A percentile compares a stretch with the other conserved stretches of the same genome.
These are phyloP conservation scores for Sparassis latifolia DNA, from an alignment of 1,284 basidiomycete species.

Conservation along the genomic window DNA sequence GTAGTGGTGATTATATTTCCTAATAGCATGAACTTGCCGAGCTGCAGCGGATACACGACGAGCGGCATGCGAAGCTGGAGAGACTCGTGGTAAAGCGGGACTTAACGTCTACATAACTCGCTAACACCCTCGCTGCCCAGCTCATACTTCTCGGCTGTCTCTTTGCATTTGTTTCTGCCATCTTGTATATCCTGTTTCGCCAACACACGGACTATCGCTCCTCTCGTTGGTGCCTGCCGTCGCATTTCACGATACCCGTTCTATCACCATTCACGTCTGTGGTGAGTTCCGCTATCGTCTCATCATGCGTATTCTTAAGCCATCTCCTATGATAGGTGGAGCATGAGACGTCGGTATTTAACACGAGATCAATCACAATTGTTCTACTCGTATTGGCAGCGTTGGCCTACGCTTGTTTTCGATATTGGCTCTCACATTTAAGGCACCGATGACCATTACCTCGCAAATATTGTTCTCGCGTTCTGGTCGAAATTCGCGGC, in stretches of 20 bases:
- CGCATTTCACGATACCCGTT: conserved; percentile 62
- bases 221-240: conserved; percentile 28
- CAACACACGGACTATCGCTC: conserved; percentile 7
- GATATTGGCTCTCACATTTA: conserved; percentile 23
- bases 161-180: conserved; percentile 31
- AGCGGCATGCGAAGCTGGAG: conserved; percentile 42
- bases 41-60: conserved; percentile 34
- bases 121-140: conserved; percentile 23
- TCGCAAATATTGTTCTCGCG: too few relatives aligned
- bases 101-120: background rate
- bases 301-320: background rate
- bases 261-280: conserved; percentile 66
- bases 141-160: conserved; percentile 34
- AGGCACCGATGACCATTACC: background rate
- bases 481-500: too few relatives aligned
- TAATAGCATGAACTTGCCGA: conserved; percentile 36
- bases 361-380: conserved; percentile 34
- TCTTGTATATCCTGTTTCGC: conserved; percentile 34
- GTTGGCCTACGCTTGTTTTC: conserved; percentile 34
- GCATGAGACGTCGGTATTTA: conserved; percentile 50
- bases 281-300: conserved; percentile 24
- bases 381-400: conserved; percentile 28
- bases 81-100: conserved; percentile 40
- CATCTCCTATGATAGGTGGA: conserved; percentile 39
- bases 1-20: background rate